Evolutionary conservation across 2,329 filamentous ascomycete genomes (phyloP).

Genomic region (Alternaria consortialis): DNA sequence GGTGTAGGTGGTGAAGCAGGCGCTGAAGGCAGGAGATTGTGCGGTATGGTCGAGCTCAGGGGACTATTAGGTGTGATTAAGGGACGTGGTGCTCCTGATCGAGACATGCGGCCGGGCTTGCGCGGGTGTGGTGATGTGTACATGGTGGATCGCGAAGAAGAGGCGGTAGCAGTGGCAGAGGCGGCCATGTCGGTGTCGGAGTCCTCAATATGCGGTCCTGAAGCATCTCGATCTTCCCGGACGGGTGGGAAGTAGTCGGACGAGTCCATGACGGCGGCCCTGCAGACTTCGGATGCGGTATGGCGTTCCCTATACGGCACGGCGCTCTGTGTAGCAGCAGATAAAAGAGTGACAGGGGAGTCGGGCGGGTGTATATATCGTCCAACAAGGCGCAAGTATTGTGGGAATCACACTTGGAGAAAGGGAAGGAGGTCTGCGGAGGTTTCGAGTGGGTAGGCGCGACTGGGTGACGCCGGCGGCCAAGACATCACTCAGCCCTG

Average conservation of each 20-base stretch:
- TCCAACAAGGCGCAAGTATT: conserved; percentile 5
- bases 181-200: conserved; percentile 50
- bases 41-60: conserved; percentile 60
- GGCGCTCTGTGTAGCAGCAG: conserved; percentile 13
- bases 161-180: conserved; percentile 43
- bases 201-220: conserved; percentile 37
- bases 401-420: conserved; percentile 1
- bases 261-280: conserved; percentile 40
- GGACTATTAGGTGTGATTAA: conserved; percentile 63
- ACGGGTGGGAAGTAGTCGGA: conserved; percentile 44
- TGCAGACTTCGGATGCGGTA: conserved; percentile 17
- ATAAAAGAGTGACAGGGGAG: neutral
- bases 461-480: conserved; percentile 20
- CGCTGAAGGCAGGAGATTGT: conserved; percentile 70
- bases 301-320: conserved; percentile 18
- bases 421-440: conserved; percentile 15
- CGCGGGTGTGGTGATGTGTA: conserved; percentile 49
- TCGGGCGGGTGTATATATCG: neutral
- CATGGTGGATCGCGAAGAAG: conserved; percentile 45
- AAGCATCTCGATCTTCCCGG: conserved; percentile 30
- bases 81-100: conserved; percentile 54
- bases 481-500: conserved; percentile 21
- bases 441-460: conserved; percentile 18
- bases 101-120: conserved; percentile 53
- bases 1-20: conserved; percentile 73